Evolutionary conservation across 441 rosid species (phyloP), one percentile per base, ranked within the genome.

Genomic region (Croton laevigatus): DNA sequence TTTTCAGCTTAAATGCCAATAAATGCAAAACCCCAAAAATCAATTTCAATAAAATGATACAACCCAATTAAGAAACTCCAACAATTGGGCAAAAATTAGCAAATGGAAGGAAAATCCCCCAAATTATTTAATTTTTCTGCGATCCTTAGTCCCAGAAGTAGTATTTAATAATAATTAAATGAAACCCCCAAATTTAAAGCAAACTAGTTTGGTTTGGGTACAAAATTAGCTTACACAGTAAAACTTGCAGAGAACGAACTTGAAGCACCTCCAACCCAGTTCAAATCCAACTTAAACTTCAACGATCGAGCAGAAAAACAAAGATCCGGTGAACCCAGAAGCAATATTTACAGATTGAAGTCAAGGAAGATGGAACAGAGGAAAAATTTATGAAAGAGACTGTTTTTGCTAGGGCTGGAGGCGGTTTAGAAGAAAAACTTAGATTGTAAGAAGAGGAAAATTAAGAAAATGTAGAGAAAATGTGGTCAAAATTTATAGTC

Each of bases 231-330:
- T 67, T 73, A 73, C 71, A 52, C 71, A 52, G 38, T 8, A 45
- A 54, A 20, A 16, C 55, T 66, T 37, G 60, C 23, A 64, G 8
- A 6, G 12, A 17, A 45, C 9, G 66, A 49, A 36, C 38, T 45
- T 22, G 55, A 42, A 71, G 48, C 61, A 65, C 71, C 74, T 59
- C 69, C 60, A 69, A 65, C 19, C 46, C 62, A n/a, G 66, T 36
- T 64, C 22, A 49, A 66, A 60, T 72, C 7, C 5, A 46, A 23
- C 20, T 6, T 17, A 32, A 48, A 20, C 61, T 71, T 44, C 40
- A 22, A 34, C 52, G n/a, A 40, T 40, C 52, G n/a, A 52, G 68
- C 61, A 23, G 38, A 53, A 64, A 55, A 8, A 22, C 34, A 23
- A 16, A 59, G 80, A 37, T 46, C 69, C 44, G 6, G 53, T 4